phyloP scores from a whole-genome alignment of 2,329 filamentous ascomycete species.

The Alternaria burnsii region DNA sequence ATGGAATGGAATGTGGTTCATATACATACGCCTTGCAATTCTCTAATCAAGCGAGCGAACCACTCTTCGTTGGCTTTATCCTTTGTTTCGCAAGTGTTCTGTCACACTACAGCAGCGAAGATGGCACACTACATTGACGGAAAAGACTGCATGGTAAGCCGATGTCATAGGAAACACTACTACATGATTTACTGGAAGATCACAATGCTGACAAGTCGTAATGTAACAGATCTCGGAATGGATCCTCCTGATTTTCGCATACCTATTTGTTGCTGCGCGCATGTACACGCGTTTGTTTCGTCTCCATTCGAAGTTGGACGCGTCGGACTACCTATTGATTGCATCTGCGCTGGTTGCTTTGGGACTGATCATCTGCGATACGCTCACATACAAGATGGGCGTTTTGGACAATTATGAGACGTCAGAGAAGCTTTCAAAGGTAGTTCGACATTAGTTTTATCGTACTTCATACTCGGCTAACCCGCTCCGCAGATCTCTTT shows the following conservation, averaged over 20 bases:
- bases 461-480: not conserved
- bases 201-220: not conserved
- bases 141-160: conserved; percentile 28
- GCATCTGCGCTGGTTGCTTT: conserved; percentile 20
- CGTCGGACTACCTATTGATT: conserved; percentile 28
- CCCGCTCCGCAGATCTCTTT: conserved; percentile 26
- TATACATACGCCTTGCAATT: conserved; percentile 14
- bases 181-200: too few species aligned
- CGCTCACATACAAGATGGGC: conserved; percentile 15
- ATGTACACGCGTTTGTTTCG: conserved; percentile 26
- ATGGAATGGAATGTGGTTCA: not conserved
- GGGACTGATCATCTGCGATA: conserved; percentile 29
- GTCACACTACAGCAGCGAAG: conserved; percentile 8
- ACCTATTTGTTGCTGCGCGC: conserved; percentile 29
- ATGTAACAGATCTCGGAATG: conserved; percentile 29
- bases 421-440: conserved; percentile 30
- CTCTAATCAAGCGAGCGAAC: conserved; percentile 11
- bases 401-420: conserved; percentile 30
- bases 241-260: conserved; percentile 28
- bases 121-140: conserved; percentile 29
- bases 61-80: conserved; percentile 4
- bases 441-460: not conserved
- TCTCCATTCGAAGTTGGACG: conserved; percentile 24
- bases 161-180: not conserved
- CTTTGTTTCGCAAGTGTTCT: conserved; percentile 2